Conservation (phyloP, 116 monocot species). For the Posidonia oceanica region DNA sequence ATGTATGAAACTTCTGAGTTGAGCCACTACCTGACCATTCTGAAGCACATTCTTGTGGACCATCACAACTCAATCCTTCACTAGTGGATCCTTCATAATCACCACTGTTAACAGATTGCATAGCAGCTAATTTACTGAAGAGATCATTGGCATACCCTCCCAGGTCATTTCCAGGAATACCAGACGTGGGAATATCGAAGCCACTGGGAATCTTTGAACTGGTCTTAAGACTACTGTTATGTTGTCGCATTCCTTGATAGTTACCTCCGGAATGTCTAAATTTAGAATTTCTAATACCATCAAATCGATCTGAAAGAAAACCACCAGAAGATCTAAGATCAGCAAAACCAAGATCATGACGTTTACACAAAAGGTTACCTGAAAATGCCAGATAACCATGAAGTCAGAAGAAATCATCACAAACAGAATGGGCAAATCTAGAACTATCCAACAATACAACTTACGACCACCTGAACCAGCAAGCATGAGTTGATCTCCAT, state of each 20-base stretch:
- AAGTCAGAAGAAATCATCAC: neutral
- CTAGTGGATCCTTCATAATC: neutral
- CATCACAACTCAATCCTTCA: neutral
- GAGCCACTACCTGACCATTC: neutral
- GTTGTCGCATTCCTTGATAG: neutral
- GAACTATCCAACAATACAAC: neutral
- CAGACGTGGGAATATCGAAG: neutral
- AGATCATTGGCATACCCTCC: neutral
- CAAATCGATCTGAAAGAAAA: slow-evolving; percentile 2
- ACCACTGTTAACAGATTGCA: neutral
- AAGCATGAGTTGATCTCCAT: neutral
- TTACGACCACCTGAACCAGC: neutral
- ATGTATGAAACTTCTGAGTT: neutral
- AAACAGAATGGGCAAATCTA: neutral
- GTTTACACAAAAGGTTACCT: neutral
- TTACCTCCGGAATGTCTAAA: neutral
- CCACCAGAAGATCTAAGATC: neutral
- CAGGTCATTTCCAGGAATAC: neutral
- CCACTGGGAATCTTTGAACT: neutral
- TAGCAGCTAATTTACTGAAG: neutral
- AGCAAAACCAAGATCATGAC: neutral
- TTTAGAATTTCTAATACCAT: neutral
- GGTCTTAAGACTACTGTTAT: neutral
- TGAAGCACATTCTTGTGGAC: neutral
- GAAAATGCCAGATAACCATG: neutral